Evolutionary conservation across 306 rosid genomes (phyloP).

Genomic region (Inga leiocalycina): DNA sequence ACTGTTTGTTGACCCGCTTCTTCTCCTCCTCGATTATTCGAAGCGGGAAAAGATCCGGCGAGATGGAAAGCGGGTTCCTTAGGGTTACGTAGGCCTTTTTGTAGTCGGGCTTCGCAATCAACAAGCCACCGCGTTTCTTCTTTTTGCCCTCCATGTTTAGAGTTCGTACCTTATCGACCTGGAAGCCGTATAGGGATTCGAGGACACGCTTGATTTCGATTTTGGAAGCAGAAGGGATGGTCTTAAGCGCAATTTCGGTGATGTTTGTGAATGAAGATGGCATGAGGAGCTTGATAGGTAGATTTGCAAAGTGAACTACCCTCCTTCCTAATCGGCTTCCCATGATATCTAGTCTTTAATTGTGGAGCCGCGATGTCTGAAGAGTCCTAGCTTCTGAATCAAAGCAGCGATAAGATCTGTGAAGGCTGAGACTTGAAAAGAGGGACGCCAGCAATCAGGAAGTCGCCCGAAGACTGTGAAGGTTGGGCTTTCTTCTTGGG

Average conservation of each 20-base stretch:
- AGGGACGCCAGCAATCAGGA: not conserved
- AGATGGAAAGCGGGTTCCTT: constrained; percentile 54
- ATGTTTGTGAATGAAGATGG: constrained; percentile 54
- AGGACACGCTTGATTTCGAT: constrained; percentile 72
- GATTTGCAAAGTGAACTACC: constrained; percentile 61
- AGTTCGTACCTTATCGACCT: constrained; percentile 78
- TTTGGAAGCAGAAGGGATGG: constrained; percentile 83
- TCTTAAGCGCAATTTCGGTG: constrained; percentile 80
- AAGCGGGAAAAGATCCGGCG: constrained; percentile 53
- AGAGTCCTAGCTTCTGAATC: not conserved
- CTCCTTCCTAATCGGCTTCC: constrained; percentile 66
- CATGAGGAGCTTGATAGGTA: constrained; percentile 72
- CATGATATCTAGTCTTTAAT: constrained; percentile 36
- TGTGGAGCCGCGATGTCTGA: not conserved
- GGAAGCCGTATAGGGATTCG: constrained; percentile 69
- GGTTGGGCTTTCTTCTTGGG: not conserved
- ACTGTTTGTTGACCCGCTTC: constrained; percentile 46
- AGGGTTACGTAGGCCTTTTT: constrained; percentile 89
- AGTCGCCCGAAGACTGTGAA: not conserved
- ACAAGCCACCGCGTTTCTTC: constrained; percentile 60
- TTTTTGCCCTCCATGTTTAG: constrained; percentile 85
- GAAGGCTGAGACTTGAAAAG: not conserved
- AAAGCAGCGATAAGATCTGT: not conserved
- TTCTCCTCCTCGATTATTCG: constrained; percentile 49
- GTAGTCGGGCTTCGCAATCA: constrained; percentile 74